phyloP scores from a whole-genome alignment of 2,329 filamentous ascomycete genomes.

The Rachicladosporium sp. region DNA sequence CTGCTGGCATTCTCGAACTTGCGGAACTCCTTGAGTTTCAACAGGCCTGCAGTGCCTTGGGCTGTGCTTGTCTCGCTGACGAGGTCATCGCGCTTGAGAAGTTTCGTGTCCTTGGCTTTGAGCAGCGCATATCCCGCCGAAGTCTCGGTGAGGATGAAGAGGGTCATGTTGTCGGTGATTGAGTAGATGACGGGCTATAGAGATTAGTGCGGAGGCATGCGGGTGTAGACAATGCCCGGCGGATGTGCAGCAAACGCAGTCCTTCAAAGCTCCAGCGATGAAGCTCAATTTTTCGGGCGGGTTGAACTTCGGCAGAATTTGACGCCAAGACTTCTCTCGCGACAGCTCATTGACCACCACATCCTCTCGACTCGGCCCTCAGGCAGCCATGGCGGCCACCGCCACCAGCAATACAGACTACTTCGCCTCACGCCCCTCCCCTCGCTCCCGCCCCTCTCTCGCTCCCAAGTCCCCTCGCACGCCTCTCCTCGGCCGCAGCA shows the following conservation, averaged over 20 bases:
- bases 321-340: too few relatives aligned
- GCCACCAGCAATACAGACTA: constrained; percentile 1
- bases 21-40: constrained; percentile 93
- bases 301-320: too few relatives aligned
- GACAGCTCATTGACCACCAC: too few relatives aligned
- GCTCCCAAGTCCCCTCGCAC: constrained; percentile 42
- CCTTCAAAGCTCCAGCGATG: too few relatives aligned
- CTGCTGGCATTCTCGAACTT: constrained; percentile 92
- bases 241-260: too few relatives aligned
- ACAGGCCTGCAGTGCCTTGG: constrained; percentile 75
- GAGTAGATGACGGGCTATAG: too few relatives aligned
- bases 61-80: constrained; percentile 62
- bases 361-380: too few relatives aligned
- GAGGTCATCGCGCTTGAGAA: constrained; percentile 77
- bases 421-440: constrained; percentile 2
- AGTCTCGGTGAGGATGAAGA: constrained; percentile 85
- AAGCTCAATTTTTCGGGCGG: too few relatives aligned
- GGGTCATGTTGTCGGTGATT: constrained; percentile 27
- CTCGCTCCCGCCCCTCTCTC: constrained; percentile 3
- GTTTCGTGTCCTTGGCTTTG: constrained; percentile 97
- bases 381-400: background rate
- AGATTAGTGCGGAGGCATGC: too few relatives aligned
- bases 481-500: constrained; percentile 50
- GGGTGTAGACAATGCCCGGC: too few relatives aligned
- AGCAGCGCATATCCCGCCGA: constrained; percentile 95